A percentile compares a stretch with the other conserved stretches of the same genome.
Evolutionary conservation across 2,329 filamentous ascomycete genomes (phyloP).

Genomic region (Epichloe festucae): DNA sequence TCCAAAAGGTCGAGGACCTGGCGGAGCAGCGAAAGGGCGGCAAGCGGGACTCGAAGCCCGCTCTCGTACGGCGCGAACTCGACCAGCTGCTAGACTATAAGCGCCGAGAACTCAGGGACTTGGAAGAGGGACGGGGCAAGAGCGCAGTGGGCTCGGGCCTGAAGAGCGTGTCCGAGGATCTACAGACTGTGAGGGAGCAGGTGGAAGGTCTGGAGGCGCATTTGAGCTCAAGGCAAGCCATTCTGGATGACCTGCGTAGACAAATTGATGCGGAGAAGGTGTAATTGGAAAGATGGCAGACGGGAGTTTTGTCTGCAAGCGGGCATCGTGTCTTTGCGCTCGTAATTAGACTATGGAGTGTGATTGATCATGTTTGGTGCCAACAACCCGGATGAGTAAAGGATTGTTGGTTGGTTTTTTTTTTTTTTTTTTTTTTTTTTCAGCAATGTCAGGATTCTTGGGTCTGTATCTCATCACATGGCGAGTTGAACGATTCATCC

Average conservation of each 20-base stretch:
- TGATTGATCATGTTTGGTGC: not conserved
- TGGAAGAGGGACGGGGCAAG: constrained; percentile 60
- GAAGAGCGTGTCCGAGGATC: constrained; percentile 70
- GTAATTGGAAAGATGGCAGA: not conserved
- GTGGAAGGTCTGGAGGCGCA: constrained; percentile 82
- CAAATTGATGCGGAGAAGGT: constrained; percentile 79
- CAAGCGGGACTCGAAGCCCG: constrained; percentile 67
- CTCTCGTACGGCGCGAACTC: constrained; percentile 84
- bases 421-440: no score
- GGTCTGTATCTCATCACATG: no score
- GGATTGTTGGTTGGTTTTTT: no score
- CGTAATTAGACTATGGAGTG: not conserved
- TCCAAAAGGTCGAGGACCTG: constrained; percentile 63
- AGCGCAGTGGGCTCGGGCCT: constrained; percentile 58
- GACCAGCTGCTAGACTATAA: constrained; percentile 95
- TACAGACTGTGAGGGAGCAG: constrained; percentile 85
- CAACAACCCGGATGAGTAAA: not conserved
- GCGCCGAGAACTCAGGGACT: constrained; percentile 59
- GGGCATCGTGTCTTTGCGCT: not conserved
- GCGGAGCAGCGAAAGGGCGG: constrained; percentile 50
- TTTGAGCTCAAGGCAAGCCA: constrained; percentile 60
- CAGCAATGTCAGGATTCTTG: no score
- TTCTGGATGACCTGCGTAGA: constrained; percentile 61
- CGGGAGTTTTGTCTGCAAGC: not conserved
- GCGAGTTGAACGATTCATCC: no score